Conservation (phyloP, 352 stramenopile species). For the Phytopythium cucurbitacearum region DNA sequence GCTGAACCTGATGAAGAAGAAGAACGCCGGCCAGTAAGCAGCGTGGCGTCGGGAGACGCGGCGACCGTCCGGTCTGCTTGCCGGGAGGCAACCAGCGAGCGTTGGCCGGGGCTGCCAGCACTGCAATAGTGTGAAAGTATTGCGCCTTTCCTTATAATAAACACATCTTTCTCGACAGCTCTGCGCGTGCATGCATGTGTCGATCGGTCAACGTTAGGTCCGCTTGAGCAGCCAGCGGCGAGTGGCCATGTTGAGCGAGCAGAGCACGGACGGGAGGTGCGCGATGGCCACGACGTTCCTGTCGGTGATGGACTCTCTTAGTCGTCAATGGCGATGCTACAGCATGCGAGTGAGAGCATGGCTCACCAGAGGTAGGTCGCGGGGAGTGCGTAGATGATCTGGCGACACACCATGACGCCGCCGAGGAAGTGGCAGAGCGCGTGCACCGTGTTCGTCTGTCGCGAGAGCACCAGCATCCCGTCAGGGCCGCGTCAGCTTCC, state of each 20-base stretch:
- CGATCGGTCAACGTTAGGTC: constrained; percentile 13
- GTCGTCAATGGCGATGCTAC: neutral
- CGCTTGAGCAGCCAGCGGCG: constrained; percentile 27
- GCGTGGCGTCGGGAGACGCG: neutral
- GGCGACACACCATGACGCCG: constrained; percentile 50
- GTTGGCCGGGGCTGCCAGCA: constrained; percentile 1
- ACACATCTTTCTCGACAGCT: neutral
- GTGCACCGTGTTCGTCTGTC: constrained; percentile 53
- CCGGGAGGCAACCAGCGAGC: neutral
- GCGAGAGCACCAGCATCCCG: neutral
- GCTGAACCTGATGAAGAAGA: constrained; percentile 94
- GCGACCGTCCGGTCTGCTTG: neutral
- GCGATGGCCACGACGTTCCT: constrained; percentile 32
- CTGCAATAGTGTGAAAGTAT: constrained; percentile 32
- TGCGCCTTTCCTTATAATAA: constrained; percentile 39
- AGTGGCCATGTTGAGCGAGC: constrained; percentile 19
- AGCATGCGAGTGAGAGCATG: neutral
- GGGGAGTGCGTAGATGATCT: constrained; percentile 36
- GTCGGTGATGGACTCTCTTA: neutral
- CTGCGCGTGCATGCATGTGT: neutral
- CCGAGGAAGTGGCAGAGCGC: constrained; percentile 57
- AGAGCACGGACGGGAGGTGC: constrained; percentile 28
- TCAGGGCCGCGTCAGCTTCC: no score
- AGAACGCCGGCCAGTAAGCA: constrained; percentile 33
- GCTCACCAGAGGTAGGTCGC: constrained; percentile 43